phyloP scores from a whole-genome alignment of 2,329 filamentous ascomycete species.

The Neurospora sp. region DNA sequence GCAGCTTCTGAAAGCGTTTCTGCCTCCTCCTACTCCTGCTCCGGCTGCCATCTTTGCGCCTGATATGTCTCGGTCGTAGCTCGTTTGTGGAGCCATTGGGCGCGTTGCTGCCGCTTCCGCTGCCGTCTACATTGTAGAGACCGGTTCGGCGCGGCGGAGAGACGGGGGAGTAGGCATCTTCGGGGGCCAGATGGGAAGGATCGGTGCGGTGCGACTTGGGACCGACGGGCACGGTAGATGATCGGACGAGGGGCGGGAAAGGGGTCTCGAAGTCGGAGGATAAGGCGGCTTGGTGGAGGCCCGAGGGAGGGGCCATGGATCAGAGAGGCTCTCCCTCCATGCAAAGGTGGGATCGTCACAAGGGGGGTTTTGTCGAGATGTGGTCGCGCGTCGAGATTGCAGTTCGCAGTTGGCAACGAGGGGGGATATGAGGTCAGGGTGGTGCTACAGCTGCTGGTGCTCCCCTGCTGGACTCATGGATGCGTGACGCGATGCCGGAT shows the following conservation, averaged over 20 bases:
- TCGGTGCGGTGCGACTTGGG: slow-evolving; percentile 34
- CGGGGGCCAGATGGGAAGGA: slow-evolving; percentile 65
- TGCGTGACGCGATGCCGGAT: not conserved
- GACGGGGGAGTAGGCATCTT: slow-evolving; percentile 65
- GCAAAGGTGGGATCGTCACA: slow-evolving; percentile 2
- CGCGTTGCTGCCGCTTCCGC: slow-evolving; percentile 3
- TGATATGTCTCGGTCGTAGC: slow-evolving; percentile 27
- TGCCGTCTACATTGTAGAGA: slow-evolving; percentile 25
- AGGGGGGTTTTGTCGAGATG: not conserved
- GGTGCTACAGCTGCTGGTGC: not conserved
- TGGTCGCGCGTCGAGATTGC: not conserved
- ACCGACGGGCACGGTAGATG: slow-evolving; percentile 29
- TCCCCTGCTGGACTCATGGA: not conserved
- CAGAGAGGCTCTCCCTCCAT: slow-evolving; percentile 6
- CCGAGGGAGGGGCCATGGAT: slow-evolving; percentile 23
- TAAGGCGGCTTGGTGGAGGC: slow-evolving; percentile 19
- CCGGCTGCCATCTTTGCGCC: slow-evolving; percentile 44
- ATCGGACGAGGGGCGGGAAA: slow-evolving; percentile 26
- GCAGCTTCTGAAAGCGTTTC: slow-evolving; percentile 82
- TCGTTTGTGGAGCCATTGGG: slow-evolving; percentile 24
- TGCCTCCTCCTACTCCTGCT: slow-evolving; percentile 55
- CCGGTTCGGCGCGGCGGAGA: slow-evolving; percentile 48
- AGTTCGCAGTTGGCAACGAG: not conserved
- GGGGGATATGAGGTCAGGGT: not conserved
- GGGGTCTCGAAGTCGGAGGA: slow-evolving; percentile 19